Base-by-base conservation (phyloP, 2,329 filamentous ascomycete species). In the Penicillium sp. region DNA sequence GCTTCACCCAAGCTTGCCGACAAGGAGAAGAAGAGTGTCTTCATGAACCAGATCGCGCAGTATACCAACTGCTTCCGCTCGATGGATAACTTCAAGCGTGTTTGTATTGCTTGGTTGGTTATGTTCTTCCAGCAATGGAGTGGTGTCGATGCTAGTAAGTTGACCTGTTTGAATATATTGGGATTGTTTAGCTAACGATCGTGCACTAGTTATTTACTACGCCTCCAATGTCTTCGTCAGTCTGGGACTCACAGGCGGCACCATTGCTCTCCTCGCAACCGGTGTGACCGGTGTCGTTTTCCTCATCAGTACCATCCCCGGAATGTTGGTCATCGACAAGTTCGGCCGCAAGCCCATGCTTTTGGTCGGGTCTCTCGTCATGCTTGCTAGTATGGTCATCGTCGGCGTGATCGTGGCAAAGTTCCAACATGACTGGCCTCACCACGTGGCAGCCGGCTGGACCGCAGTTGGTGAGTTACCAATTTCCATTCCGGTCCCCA, bases 71-170 rank as follows among this genome's bases (percentile, higher is more conserved):
- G 78, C 40, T 67, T 82, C 56, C 70, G 77, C 26, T 77, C 75
- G 9, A 74, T 68, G 74, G 79, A 82, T 57, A 81, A 82, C 64
- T 73, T 83, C 57, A 79, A 78, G 69, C 73, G 78, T 37, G 76
- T 79, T 4, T 58, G 71, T 7, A 77, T 72, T 10, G 78, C 75
- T 2, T 76, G 75, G 73, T 60, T 78, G 32, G 60, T 79, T 13
- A 79, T 79, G 77, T 79, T 80, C 62, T 79, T 78, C 63, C 78
- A 80, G 62, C 78, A 80, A 56, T 78, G 75, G 70, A 72, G 65
- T 26, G 76, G 76, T 42, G 73, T 78, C 18, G 75, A 78, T 58
- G 74, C 76, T 0, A 69, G 66, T 68, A 50, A 56, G 64, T 68
- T 40, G 3, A 5, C 10, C 10, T 13, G 13, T 9, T 18, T 20